Conservation (phyloP, 2,329 filamentous ascomycete genomes). For the Alternaria postmessia region DNA sequence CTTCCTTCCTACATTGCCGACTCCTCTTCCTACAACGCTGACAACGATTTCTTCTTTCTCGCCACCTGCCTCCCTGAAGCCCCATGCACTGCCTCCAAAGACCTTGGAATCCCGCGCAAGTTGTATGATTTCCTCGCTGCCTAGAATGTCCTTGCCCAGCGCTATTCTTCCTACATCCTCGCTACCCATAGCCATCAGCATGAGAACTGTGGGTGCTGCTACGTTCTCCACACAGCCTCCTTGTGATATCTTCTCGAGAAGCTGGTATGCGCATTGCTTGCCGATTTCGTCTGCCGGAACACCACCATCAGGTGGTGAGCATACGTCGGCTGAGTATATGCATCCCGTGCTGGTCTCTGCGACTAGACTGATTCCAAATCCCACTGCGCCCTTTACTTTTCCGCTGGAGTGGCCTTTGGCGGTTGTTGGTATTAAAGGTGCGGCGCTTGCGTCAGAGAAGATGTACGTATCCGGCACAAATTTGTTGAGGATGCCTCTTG, state of each 20-base stretch:
- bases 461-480: conserved; percentile 91
- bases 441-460: conserved; percentile 71
- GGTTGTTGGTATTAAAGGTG: conserved; percentile 69
- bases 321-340: conserved; percentile 86
- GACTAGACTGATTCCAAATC: conserved; percentile 89
- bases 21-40: conserved; percentile 89
- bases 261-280: conserved; percentile 83
- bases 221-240: conserved; percentile 82
- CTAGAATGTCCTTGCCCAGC: conserved; percentile 81
- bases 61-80: conserved; percentile 67
- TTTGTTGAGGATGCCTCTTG: conserved; percentile 82
- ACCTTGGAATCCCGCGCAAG: conserved; percentile 83
- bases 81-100: conserved; percentile 94
- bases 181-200: conserved; percentile 96
- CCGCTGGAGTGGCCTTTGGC: conserved; percentile 70
- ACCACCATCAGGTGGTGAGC: conserved; percentile 77
- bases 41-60: conserved; percentile 77
- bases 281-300: conserved; percentile 90
- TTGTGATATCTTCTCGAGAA: conserved; percentile 81
- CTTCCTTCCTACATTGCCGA: conserved; percentile 95
- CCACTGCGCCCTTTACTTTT: conserved; percentile 74
- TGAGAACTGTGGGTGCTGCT: conserved; percentile 77
- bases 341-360: conserved; percentile 90
- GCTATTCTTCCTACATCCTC: conserved; percentile 92
- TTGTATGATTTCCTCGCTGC: conserved; percentile 78